Evolutionary conservation across 208 protist genomes (phyloP).

Genomic region (Leptomonas pyrrhocoris): DNA sequence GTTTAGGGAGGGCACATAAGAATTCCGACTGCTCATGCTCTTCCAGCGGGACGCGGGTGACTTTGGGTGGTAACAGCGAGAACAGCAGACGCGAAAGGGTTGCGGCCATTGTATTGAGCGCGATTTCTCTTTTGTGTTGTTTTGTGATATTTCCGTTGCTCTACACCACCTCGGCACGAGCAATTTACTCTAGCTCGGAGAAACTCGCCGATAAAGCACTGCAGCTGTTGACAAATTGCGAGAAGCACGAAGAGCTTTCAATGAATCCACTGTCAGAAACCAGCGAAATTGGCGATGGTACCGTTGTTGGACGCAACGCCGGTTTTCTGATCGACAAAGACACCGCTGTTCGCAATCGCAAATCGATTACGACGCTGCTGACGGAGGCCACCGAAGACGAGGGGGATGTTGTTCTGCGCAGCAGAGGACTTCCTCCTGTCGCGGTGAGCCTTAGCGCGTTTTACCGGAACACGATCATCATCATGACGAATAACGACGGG

Average conservation of each 20-base stretch:
- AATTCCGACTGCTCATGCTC: background rate
- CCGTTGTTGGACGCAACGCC: conserved; percentile 10
- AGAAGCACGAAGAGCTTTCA: conserved; percentile 3
- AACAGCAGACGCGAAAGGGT: conserved; percentile 19
- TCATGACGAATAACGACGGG: conserved; percentile 54
- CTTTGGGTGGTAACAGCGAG: no score
- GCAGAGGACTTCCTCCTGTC: conserved; percentile 37
- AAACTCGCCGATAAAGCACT: conserved; percentile 17
- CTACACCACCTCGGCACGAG: conserved; percentile 8
- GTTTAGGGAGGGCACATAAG: background rate
- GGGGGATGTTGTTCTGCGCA: conserved; percentile 37
- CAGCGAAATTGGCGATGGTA: conserved; percentile 9
- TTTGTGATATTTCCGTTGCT: conserved; percentile 34
- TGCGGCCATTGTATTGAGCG: conserved; percentile 27
- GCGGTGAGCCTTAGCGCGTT: conserved; percentile 45
- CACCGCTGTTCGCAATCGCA: conserved; percentile 32
- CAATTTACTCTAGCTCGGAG: background rate
- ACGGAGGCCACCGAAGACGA: conserved; percentile 58
- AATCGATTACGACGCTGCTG: conserved; percentile 40
- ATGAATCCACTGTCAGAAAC: conserved; percentile 26
- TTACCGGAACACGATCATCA: conserved; percentile 47
- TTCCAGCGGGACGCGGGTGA: background rate
- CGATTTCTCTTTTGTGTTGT: conserved; percentile 11
- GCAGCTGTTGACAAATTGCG: background rate
- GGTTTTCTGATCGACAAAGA: conserved; percentile 32